Base-by-base conservation (phyloP, 371 early-diverging fungal species). In the Rhizopus microsporus region DNA sequence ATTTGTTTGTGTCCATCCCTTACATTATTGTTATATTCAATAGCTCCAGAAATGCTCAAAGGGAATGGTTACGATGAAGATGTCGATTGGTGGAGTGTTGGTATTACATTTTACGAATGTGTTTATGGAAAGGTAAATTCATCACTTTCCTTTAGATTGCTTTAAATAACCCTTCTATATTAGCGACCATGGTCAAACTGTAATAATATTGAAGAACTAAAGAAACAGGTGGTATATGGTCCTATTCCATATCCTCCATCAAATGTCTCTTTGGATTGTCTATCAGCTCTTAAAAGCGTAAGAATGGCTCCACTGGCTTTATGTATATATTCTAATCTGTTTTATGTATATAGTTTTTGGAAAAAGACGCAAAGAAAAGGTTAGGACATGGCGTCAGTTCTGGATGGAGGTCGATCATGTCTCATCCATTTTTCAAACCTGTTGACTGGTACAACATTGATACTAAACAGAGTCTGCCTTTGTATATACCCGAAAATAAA, bases 21-120 rank as follows among this genome's bases (percentile, higher is more conserved):
- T 23, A 23, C 23, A 23, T 23, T 23, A 23, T 23, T 42, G 13
- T 42, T 42, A 39, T 50, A 49, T 63, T 23, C 23, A 23, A 23
- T 75, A 85, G 92, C 93, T 0, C 93, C 93, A 0, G 93, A 91
- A 56, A 75, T 91, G 9, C 83, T 91, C 47, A 70, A 65, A 17
- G 68, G 74, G 6, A 62, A 68, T 9, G 87, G 88, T 5, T 91
- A 93, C 60, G 72, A 67, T 3, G 74, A 77, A 54, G 77, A 78
- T 10, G 80, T 88, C 30, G 92, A 96, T 70, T 92, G 93, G 88
- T 96, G 97, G 95, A 79, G 89, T 13, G 53, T 94, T 9, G 97
- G 93, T 0, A 83, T 94, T 17, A 65, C 87, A 2, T 77, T 95
- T 46, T 95, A 82, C 57, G 85, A 85, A 61, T 74, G 78, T 30